Evolutionary conservation across 169 alveolate species (phyloP).

Genomic region (Theileria parva): DNA sequence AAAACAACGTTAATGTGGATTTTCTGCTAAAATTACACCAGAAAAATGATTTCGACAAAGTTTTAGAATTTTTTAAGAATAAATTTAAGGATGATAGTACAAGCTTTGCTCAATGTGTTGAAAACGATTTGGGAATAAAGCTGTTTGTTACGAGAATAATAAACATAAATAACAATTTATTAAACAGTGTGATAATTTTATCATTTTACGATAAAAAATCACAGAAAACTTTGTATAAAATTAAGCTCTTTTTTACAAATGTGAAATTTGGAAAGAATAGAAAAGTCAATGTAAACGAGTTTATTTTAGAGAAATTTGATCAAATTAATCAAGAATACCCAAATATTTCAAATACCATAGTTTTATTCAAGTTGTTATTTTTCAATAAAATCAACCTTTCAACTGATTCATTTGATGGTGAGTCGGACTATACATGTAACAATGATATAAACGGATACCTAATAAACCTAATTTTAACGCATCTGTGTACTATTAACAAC

Average conservation of each 20-base stretch:
- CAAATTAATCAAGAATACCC: neutral
- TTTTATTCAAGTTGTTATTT: neutral
- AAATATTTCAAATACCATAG: conserved; percentile 2
- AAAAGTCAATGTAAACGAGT: conserved; percentile 4
- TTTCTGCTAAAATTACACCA: neutral
- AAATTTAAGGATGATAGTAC: neutral
- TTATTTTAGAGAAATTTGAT: neutral
- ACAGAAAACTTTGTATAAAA: neutral
- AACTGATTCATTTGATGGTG: neutral
- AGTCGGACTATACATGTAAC: neutral
- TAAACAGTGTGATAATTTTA: neutral
- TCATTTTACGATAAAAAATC: neutral
- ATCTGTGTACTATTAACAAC: conserved; percentile 5
- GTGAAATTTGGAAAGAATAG: neutral
- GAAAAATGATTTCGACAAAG: neutral
- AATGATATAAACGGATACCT: conserved; percentile 5
- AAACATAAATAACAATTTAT: neutral
- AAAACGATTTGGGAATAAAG: neutral
- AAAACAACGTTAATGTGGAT: conserved; percentile 2
- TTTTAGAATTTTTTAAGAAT: conserved; percentile 1
- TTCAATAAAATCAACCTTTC: neutral
- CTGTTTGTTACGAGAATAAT: neutral
- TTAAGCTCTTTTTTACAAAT: neutral
- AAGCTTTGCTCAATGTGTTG: neutral
- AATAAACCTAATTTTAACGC: conserved; percentile 1